A percentile compares a stretch with the other conserved stretches of the same genome.
phyloP scores from a whole-genome alignment of 2,329 filamentous ascomycete genomes.

The Ascochyta clinopodiicola region DNA sequence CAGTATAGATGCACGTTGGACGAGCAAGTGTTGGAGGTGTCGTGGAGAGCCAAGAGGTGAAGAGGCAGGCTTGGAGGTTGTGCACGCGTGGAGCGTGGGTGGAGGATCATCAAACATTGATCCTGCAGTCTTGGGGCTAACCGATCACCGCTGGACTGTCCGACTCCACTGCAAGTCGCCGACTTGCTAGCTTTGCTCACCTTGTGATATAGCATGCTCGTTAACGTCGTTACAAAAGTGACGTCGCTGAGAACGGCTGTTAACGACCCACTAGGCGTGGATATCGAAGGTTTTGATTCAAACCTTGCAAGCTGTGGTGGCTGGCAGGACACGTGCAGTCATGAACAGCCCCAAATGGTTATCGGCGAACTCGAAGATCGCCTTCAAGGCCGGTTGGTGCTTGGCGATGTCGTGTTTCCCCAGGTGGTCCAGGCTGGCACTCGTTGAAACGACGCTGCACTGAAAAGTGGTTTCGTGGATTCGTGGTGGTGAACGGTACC shows the following conservation, averaged over 20 bases:
- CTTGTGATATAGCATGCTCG: background rate
- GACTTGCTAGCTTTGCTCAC: background rate
- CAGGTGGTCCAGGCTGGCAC: background rate
- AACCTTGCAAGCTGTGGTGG: conserved; percentile 2
- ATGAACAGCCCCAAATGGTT: background rate
- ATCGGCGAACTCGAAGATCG: background rate
- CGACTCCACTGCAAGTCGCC: background rate
- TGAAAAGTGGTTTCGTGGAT: background rate
- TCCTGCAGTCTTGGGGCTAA: conserved; percentile 1
- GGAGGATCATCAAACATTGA: conserved; percentile 12
- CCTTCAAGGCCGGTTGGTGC: background rate
- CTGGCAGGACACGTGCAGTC: background rate
- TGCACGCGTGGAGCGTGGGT: background rate
- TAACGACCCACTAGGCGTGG: background rate
- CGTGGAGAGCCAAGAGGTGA: background rate
- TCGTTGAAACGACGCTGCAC: background rate
- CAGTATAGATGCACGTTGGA: background rate
- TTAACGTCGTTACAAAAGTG: conserved; percentile 7
- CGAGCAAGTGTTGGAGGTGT: background rate
- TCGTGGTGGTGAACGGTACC: background rate
- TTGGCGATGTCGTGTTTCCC: background rate
- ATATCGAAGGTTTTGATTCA: background rate
- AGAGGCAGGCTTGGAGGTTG: background rate
- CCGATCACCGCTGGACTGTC: background rate
- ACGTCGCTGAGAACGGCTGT: background rate